Conservation (phyloP, 108 stramenopile genomes). For the Fistulifera pelliculosa region DNA sequence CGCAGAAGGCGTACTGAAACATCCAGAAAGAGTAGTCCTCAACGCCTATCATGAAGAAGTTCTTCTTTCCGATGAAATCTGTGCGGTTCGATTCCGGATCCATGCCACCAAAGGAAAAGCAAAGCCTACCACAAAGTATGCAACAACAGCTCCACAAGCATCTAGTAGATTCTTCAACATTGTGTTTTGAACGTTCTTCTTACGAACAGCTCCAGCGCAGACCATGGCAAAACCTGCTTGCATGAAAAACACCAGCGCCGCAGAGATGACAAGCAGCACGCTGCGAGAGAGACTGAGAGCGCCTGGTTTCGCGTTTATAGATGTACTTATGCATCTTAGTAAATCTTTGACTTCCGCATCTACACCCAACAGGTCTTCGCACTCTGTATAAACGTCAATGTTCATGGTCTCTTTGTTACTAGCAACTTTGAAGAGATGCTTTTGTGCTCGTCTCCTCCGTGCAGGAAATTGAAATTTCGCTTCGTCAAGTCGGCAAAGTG, state of each 20-base stretch:
- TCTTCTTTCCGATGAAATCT: constrained; percentile 47
- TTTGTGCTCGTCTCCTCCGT: no score
- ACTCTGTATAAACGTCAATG: background rate
- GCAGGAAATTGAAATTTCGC: no score
- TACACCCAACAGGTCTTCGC: background rate
- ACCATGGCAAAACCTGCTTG: constrained; percentile 80
- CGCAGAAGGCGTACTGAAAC: constrained; percentile 81
- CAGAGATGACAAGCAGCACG: constrained; percentile 54
- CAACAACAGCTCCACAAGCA: constrained; percentile 69
- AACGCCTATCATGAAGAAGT: constrained; percentile 44
- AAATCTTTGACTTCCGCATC: background rate
- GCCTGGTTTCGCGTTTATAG: background rate
- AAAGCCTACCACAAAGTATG: constrained; percentile 68
- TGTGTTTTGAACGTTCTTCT: constrained; percentile 81
- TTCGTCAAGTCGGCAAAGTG: no score
- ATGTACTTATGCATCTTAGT: background rate
- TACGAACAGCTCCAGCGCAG: constrained; percentile 68
- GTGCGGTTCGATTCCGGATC: constrained; percentile 15
- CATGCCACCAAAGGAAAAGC: constrained; percentile 70
- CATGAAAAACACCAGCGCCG: constrained; percentile 79
- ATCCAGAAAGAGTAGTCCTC: constrained; percentile 58
- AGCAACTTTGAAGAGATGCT: no score
- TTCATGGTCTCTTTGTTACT: background rate
- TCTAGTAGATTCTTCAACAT: constrained; percentile 86
- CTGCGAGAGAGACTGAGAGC: constrained; percentile 10